Base-by-base conservation (phyloP, 2,329 filamentous ascomycete genomes). In the Thelonectria blattea region DNA sequence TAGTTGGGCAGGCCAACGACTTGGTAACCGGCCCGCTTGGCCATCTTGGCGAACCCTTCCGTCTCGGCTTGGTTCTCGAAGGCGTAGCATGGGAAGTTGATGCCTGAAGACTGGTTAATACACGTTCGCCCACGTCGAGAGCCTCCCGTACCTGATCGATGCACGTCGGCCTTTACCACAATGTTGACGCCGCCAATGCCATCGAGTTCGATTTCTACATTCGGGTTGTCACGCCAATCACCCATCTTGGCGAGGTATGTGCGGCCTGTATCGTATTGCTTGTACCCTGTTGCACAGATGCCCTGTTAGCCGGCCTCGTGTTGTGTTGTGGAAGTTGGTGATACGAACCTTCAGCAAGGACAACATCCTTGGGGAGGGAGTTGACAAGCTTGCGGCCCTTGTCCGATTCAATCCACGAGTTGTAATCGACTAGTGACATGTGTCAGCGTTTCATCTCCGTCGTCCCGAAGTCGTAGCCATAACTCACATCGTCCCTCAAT, bases 61-160 rank as follows among this genome's bases (percentile, higher is more conserved):
- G 95, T 99, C 79, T 99, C 95, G 65, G 95, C 95, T 80, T 99
- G 95, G 78, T 99, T 98, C 76, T 99, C 95, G 75, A 99, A 99
- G 3, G 95, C 86, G 73, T 99, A 99, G 74, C 88, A 89, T 9
- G 95, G 95, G 78, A 99, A 99, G 78, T 99, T 99, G 81, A 99
- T 95, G 64, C 94, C 93, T 94, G 66, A 18, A 22, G 37, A 32
- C 46, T 10, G 22, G 65, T 76, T 61, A 78, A 73, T 55, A 51
- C 18, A 57, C 24, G 11, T 27, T n/a, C 37, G 8, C 15, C 11
- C 10, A 18, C 45, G 9, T 17, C 32, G 17, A 9, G 20, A 12
- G 37, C 20, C 55, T 15, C 48, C 76, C 83, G 61, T 82, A 94
- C 92, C 92, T 72, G 94, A 92, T 80, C 95, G 88, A 78, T 99